Conservation (phyloP, 148 eudicot species). For the Linanthus parryae region DNA sequence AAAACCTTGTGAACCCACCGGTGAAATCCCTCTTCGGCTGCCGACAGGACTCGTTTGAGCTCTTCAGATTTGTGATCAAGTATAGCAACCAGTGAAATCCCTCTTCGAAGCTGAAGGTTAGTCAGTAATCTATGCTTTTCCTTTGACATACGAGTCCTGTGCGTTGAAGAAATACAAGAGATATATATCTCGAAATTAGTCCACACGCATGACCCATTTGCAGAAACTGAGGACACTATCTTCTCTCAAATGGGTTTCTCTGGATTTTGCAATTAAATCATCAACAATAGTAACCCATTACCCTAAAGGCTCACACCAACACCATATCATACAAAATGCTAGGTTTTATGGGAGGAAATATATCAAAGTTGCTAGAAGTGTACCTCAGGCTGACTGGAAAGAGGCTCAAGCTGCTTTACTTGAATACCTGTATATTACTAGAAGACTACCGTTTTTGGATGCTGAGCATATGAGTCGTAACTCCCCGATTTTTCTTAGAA, state of each 20-base stretch:
- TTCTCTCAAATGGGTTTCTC: conserved; percentile 33
- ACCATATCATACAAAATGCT: too few species aligned
- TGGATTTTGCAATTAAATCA: conserved; percentile 16
- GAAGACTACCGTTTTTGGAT: conserved; percentile 43
- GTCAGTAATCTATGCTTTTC: too few species aligned
- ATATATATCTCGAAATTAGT: too few species aligned
- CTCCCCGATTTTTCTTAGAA: conserved; percentile 39
- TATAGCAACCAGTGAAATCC: too few species aligned
- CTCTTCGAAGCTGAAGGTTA: too few species aligned
- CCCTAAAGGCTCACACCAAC: too few species aligned
- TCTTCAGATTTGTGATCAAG: too few species aligned
- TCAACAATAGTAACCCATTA: conserved; percentile 22
- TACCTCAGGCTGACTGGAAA: conserved; percentile 8
- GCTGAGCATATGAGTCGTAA: conserved; percentile 53
- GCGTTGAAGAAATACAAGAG: too few species aligned
- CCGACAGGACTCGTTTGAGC: too few species aligned
- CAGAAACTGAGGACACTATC: conserved; percentile 22
- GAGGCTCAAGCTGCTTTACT: conserved; percentile 51
- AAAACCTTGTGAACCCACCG: too few species aligned
- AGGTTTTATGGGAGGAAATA: conserved; percentile 26
- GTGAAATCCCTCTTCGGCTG: too few species aligned
- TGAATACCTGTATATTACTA: conserved; percentile 54
- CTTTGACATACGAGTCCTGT: too few species aligned
- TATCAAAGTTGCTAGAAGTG: conserved; percentile 2
- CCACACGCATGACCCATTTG: conserved; percentile 44